Evolutionary conservation across 805 yeast genomes (phyloP).

Genomic region (Suhomyces tanzawaensis): DNA sequence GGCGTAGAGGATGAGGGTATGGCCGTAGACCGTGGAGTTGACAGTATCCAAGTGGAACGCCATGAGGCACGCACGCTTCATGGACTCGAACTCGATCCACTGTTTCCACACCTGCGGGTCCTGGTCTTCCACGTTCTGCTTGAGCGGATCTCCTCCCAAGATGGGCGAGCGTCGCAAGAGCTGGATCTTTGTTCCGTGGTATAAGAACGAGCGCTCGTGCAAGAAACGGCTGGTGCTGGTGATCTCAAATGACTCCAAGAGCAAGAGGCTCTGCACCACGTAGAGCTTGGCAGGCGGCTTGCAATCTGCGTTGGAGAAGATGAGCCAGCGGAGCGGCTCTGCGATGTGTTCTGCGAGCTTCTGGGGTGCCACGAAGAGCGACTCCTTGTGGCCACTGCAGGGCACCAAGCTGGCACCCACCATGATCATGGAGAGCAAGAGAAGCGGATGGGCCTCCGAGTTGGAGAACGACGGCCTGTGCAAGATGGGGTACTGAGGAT

Average conservation of each 20-base stretch:
- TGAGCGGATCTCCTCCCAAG: constrained; percentile 41
- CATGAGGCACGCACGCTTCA: constrained; percentile 35
- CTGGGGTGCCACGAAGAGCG: constrained; percentile 6
- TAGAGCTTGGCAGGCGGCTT: constrained; percentile 12
- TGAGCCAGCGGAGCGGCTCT: constrained; percentile 13
- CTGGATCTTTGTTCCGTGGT: constrained; percentile 22
- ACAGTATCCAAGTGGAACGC: constrained; percentile 36
- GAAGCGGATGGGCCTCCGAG: constrained; percentile 8
- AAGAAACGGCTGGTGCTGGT: constrained; percentile 7
- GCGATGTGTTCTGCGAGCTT: constrained; percentile 11
- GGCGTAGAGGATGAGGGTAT: constrained; percentile 22
- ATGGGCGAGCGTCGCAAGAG: constrained; percentile 24
- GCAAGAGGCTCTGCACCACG: constrained; percentile 11
- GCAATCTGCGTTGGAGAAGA: constrained; percentile 10
- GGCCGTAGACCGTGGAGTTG: constrained; percentile 36
- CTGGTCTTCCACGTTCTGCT: constrained; percentile 25
- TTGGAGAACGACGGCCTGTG: constrained; percentile 13
- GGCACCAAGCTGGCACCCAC: constrained; percentile 8
- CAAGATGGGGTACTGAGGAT: constrained; percentile 12
- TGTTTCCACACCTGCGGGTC: constrained; percentile 19
- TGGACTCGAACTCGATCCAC: constrained; percentile 38
- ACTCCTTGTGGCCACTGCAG: constrained; percentile 5
- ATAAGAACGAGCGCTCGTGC: constrained; percentile 12
- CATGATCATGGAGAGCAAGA: constrained; percentile 12
- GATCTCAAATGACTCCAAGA: constrained; percentile 12